Base-by-base conservation (phyloP, 257 asterid species). In the Nicotiana tomentosiformis region DNA sequence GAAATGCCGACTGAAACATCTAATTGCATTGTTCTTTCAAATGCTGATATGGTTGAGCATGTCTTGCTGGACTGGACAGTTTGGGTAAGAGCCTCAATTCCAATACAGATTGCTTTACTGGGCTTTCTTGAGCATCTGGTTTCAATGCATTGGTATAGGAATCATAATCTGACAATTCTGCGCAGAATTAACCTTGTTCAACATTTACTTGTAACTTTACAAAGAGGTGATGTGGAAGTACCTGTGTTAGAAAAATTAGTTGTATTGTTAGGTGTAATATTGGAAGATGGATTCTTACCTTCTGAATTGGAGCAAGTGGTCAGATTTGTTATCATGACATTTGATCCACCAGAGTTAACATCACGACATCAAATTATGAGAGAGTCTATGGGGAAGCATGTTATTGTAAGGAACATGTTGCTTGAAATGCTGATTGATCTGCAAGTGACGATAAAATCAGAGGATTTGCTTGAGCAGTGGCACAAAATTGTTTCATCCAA, bases 81-180 rank as follows among this genome's bases (percentile, higher is more conserved):
- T 80, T 96, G 99, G 99, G 98, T 93, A 77, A 86, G 90, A 61
- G 97, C 99, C 66, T 94, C 98, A 1, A 87, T 94, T 77, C 92
- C 97, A 46, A 91, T 96, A 87, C 99, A 94, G 82, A 91, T 96
- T 82, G 86, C 98, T 81, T 88, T 96, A 60, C 91, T 96, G 84
- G 98, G 98, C 68, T 96, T 96, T 88, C 97, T 96, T 84, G 99
- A 96, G 93, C 97, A 94, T 89, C 91, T 96, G 9, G 99, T 96
- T 86, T 96, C 99, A 85, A 96, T 96, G 99, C 99, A 96, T 85
- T 94, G 99, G 99, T 96, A 96, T 85, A 91, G 99, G 88, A 93
- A 94, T 87, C 99, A 96, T 88, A 96, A 96, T 88, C 94, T 96
- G 84, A 94, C 99, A 55, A 92, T 96, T 86, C 92, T 96, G 43